These are phyloP conservation scores for Polychytrium aggregatum DNA, from an alignment of 192 early-diverging fungal genomes.

Conservation along the genomic window DNA sequence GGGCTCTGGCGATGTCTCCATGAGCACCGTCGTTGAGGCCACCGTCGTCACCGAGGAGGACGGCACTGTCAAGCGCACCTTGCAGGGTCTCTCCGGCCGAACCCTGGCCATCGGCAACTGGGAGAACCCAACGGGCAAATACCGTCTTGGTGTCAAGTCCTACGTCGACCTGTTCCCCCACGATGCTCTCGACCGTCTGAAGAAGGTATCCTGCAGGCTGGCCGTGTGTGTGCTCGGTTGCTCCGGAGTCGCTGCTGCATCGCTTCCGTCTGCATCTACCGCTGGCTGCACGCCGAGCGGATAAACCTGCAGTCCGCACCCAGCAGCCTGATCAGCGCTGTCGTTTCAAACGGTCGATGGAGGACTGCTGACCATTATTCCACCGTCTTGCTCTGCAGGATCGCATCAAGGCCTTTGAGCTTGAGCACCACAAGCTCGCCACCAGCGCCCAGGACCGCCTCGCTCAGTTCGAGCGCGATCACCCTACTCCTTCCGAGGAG, in stretches of 20 bases:
- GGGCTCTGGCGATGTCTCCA: conserved; percentile 56
- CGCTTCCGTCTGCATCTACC: too few relatives aligned
- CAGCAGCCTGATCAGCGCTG: too few relatives aligned
- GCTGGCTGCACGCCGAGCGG: too few relatives aligned
- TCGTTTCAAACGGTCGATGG: too few relatives aligned
- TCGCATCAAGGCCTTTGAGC: conserved; percentile 24
- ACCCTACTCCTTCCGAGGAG: conserved; percentile 33
- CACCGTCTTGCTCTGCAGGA: conserved; percentile 11
- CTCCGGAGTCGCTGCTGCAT: neutral
- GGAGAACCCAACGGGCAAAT: conserved; percentile 71
- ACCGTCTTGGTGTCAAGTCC: conserved; percentile 70
- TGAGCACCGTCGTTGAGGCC: conserved; percentile 42
- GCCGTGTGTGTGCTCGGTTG: neutral
- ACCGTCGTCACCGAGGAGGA: conserved; percentile 27
- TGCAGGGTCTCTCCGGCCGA: conserved; percentile 65
- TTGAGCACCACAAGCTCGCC: conserved; percentile 25
- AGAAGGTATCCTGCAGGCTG: conserved; percentile 23
- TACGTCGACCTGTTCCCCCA: conserved; percentile 65
- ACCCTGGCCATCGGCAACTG: conserved; percentile 60
- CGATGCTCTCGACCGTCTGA: conserved; percentile 32
- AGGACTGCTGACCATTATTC: neutral
- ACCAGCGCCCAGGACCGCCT: conserved; percentile 32
- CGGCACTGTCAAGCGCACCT: conserved; percentile 20
- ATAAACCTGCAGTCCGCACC: too few relatives aligned
- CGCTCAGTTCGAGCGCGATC: conserved; percentile 28